These are phyloP conservation scores for Alternaria brassicicola DNA, from an alignment of 2,329 filamentous ascomycete genomes.

Conservation along the genomic window DNA sequence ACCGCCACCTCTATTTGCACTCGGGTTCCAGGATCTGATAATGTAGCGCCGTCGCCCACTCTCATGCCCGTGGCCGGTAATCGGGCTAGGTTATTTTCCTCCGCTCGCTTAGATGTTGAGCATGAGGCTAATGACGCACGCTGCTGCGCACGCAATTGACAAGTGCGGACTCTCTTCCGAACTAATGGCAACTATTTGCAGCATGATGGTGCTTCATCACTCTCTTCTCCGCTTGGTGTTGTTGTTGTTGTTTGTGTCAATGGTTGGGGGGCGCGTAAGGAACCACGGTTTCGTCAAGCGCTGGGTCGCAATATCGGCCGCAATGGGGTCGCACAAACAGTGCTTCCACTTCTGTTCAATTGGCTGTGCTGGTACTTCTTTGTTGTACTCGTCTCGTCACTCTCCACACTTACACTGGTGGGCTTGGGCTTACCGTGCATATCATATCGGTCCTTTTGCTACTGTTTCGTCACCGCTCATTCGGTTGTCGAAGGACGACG, in stretches of 20 bases:
- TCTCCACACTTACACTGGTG: conserved; percentile 21
- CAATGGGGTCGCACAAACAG: conserved; percentile 4
- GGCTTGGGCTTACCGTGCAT: conserved; percentile 21
- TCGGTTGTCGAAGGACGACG: conserved; percentile 15
- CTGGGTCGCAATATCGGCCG: conserved; percentile 9
- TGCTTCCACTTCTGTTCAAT: conserved; percentile 3
- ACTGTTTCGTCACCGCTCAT: conserved; percentile 34
- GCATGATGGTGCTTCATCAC: background rate
- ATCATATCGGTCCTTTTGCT: conserved; percentile 31
- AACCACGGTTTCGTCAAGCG: conserved; percentile 20
- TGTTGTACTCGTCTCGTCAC: conserved; percentile 20
- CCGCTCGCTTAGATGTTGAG: conserved; percentile 30
- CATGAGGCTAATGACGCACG: conserved; percentile 36
- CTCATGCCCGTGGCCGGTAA: conserved; percentile 21
- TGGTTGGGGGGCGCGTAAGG: conserved; percentile 1
- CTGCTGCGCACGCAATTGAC: conserved; percentile 32
- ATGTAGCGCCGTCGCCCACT: background rate
- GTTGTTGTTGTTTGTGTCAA: background rate
- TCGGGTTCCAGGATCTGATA: background rate
- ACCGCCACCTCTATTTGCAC: background rate
- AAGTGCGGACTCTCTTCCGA: conserved; percentile 33
- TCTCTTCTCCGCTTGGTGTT: background rate
- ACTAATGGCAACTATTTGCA: conserved; percentile 22
- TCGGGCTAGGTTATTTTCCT: conserved; percentile 27
- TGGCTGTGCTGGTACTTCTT: conserved; percentile 3